phyloP scores from a whole-genome alignment of 1,284 basidiomycete genomes.

The Puccinia hordei region DNA sequence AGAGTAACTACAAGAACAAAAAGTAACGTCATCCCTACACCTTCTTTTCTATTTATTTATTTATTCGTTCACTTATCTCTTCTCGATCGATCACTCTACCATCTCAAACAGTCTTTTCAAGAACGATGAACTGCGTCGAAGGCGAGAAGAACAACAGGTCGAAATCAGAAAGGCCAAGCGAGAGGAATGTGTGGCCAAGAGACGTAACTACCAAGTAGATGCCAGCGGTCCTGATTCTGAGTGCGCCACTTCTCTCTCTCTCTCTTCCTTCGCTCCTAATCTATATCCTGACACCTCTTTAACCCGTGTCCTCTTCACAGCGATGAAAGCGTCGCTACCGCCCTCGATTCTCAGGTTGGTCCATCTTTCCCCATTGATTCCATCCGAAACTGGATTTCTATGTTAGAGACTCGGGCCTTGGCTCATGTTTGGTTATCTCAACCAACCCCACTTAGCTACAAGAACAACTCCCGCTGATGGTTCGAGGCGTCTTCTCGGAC shows the following conservation, averaged over 20 bases:
- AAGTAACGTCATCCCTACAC: conserved; percentile 23
- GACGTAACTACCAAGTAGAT: conserved; percentile 82
- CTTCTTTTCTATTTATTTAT: neutral
- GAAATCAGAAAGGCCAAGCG: conserved; percentile 95
- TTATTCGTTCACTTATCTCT: neutral
- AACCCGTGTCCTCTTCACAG: neutral
- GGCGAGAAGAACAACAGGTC: conserved; percentile 93
- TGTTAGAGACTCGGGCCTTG: neutral
- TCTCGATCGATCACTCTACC: neutral
- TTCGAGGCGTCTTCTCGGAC: conserved; percentile 87
- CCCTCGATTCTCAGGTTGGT: conserved; percentile 54
- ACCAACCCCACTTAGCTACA: conserved; percentile 72
- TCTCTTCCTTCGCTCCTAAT: conserved; percentile 5
- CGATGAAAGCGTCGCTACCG: conserved; percentile 52
- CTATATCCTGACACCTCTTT: conserved; percentile 27
- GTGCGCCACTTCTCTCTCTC: conserved; percentile 52
- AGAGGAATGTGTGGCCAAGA: conserved; percentile 94
- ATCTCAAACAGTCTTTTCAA: conserved; percentile 39
- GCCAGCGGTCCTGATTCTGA: conserved; percentile 68
- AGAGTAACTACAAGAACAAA: conserved; percentile 49
- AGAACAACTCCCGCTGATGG: conserved; percentile 76
- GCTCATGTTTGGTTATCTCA: neutral
- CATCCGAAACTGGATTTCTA: neutral
- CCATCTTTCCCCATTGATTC: neutral
- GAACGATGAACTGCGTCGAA: conserved; percentile 70